These are phyloP conservation scores for Tolypocladium nubicola DNA, from an alignment of 2,329 filamentous ascomycete genomes.

Conservation along the genomic window DNA sequence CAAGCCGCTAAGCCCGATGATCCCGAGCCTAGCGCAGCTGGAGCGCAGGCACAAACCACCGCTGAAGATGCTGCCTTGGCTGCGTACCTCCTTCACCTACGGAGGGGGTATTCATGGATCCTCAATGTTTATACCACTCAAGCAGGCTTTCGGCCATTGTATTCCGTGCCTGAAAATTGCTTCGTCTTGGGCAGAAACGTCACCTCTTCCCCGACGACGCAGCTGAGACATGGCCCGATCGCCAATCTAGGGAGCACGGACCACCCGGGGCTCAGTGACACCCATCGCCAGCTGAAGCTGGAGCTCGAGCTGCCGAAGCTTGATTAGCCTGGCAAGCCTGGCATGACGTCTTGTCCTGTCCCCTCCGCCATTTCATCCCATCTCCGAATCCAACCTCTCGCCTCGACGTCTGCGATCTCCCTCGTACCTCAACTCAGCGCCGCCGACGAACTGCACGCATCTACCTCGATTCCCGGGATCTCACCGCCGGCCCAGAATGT, in stretches of 20 bases:
- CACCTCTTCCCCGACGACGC: not conserved
- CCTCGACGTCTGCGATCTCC: not conserved
- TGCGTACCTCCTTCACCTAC: not conserved
- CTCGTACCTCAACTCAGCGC: not conserved
- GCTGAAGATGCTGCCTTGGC: no score
- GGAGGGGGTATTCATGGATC: not conserved
- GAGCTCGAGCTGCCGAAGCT: constrained; percentile 1
- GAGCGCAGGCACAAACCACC: no score
- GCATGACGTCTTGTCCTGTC: not conserved
- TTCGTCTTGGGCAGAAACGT: not conserved
- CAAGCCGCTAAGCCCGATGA: not conserved
- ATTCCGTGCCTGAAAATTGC: not conserved
- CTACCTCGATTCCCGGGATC: not conserved
- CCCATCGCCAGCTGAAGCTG: not conserved
- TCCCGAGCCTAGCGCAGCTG: not conserved
- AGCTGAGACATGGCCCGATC: not conserved
- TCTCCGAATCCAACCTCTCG: not conserved
- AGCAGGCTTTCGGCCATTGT: no score
- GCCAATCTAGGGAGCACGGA: not conserved
- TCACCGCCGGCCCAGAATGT: constrained; percentile 14
- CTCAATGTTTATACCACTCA: no score
- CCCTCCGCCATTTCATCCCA: not conserved
- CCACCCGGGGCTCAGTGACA: not conserved
- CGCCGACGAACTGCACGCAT: not conserved
- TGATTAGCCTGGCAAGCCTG: not conserved